A percentile compares a stretch with the other conserved stretches of the same genome.
phyloP scores from a whole-genome alignment of 2,329 filamentous ascomycete genomes.

The Aspergillus vadensis region DNA sequence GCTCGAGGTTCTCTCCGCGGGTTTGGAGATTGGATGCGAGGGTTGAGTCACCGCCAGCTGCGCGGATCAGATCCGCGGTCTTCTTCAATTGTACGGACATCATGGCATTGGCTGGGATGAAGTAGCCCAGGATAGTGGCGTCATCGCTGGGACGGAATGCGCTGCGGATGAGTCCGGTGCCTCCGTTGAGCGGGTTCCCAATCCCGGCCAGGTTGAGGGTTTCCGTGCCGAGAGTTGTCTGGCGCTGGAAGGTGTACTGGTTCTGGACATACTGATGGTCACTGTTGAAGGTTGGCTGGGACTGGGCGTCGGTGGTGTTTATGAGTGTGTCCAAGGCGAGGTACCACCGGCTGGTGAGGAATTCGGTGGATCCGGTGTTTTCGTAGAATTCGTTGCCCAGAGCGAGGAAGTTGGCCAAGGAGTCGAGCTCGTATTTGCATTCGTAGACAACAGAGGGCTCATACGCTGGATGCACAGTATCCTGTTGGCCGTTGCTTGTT shows the following conservation, averaged over 20 bases:
- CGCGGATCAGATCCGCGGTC: constrained; percentile 68
- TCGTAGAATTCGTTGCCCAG: constrained; percentile 84
- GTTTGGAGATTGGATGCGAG: constrained; percentile 53
- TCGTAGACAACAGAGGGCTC: constrained; percentile 87
- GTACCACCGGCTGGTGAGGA: constrained; percentile 77
- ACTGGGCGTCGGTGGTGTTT: constrained; percentile 74
- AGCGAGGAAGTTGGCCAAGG: constrained; percentile 85
- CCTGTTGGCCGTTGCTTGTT: constrained; percentile 77
- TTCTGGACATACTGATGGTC: constrained; percentile 69
- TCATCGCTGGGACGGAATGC: constrained; percentile 96
- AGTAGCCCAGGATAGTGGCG: constrained; percentile 88
- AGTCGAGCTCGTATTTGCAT: constrained; percentile 99
- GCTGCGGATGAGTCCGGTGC: constrained; percentile 82
- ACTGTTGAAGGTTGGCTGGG: constrained; percentile 75
- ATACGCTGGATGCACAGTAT: constrained; percentile 82
- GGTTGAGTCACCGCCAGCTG: constrained; percentile 56
- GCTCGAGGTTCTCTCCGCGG: constrained; percentile 66
- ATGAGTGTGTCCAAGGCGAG: constrained; percentile 74
- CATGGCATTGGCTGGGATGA: constrained; percentile 95
- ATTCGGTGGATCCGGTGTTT: constrained; percentile 74
- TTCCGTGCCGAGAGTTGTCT: constrained; percentile 81
- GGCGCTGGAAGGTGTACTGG: constrained; percentile 82
- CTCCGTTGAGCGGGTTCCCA: constrained; percentile 86
- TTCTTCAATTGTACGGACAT: constrained; percentile 86
- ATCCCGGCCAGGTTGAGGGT: constrained; percentile 79